Evolutionary conservation across 2,329 filamentous ascomycete genomes (phyloP), one percentile per base, ranked within the genome.

Genomic region (Talaromyces pinophilus): DNA sequence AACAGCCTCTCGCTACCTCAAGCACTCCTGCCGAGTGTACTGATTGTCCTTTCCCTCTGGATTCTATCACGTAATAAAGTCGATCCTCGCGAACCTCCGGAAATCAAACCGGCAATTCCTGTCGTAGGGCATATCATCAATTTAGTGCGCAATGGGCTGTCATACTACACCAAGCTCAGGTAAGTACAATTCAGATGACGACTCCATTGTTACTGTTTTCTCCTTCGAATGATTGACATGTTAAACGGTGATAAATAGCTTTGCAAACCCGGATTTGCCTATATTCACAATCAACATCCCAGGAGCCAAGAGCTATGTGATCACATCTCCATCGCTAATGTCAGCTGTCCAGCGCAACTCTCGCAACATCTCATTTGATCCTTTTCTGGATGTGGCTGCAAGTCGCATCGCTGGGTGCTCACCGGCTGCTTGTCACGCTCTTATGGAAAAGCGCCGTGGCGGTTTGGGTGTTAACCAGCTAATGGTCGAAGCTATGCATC

Each of bases 71-170:
- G 19, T 15, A 42, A 44, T 11, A 69, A 63, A 35, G 64, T 62
- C 42, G 73, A 76, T 55, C 69, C 72, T 15, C 71, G 71, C 8
- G 74, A 76, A 59, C 74, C 74, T 2, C 72, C 73, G 0, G 17
- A 66, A 11, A 62, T 74, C 28, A 52, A 54, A 8, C 64, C 62
- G 30, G 40, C 50, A 4, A 71, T 76, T 42, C 75, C 74, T 1
- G n/a, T 75, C 2, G 46, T 76, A 48, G 73, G 75, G 10, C 75
- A 77, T 63, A 4, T 72, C 15, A 44, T 74, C 17, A 72, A 70
- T 2, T 44, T 76, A 7, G 15, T 74, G 7, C 61, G 67, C 15
- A 55, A 74, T 64, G 74, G 74, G 0, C 22, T 72, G 3, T 57
- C 62, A 13, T 75, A 77, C 46, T 75, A 70, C 50, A 42, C 50